Evolutionary conservation across 805 yeast genomes (phyloP), one percentile per base, ranked within the genome.

Genomic region (Spathaspora sp.): DNA sequence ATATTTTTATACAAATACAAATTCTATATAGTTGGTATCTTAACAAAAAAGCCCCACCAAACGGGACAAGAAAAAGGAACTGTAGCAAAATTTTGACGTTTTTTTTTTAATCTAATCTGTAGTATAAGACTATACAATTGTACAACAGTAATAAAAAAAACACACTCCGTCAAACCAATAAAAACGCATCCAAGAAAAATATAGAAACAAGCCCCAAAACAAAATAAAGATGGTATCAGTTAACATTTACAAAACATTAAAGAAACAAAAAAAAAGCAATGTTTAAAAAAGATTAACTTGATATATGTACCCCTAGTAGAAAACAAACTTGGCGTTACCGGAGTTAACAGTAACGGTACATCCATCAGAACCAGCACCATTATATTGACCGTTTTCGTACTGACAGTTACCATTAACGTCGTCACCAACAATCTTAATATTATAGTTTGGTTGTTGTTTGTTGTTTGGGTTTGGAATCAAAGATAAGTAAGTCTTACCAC

Each of bases 401-500:
- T 70, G 70, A 77, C 98, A 93, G 46, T 78, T 75, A 57, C 98
- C 97, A 57, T 72, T 73, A 31, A 57, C 61, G 35, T 64, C 55
- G 49, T 82, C 73, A 51, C 82, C 83, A 52, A 81, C 91, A 65
- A 94, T 92, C 62, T 76, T 77, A 52, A 81, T 82, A 55, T 70
- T 79, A 65, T 64, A 80, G 74, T 81, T 81, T 55, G 82, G 78
- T 51, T 92, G 75, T 18, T 78, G 67, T 19, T 67, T 59, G 80
- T 89, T 89, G 83, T 92, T 91, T 65, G 97, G 97, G 78, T 93
- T 93, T 73, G 97, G 97, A 73, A 91, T 89, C 72, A 93, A 77
- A 7, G 97, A 89, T 62, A 93, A 73, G 80, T 89, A 92, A 50
- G 96, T 78, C 62, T 82, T 76, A 53, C 79, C 79, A 60, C 67